Conservation (phyloP, 139 green algal species). For the Chara braunii region DNA sequence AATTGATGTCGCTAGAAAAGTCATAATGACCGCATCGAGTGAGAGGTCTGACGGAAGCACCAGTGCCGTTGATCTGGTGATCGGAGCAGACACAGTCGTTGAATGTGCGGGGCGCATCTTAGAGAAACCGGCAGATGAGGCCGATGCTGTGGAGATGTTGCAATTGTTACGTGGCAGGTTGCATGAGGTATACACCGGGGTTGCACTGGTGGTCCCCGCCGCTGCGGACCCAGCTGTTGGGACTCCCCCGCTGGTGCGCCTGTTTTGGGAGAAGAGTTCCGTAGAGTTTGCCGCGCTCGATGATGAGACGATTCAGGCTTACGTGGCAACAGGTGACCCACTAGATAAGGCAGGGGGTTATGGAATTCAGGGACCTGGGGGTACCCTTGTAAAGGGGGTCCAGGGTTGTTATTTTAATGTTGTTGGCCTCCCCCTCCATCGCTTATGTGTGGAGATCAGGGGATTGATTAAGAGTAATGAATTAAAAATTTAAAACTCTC, state of each 20-base stretch:
- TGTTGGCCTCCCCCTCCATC: constrained; percentile 62
- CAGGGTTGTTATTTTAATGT: constrained; percentile 87
- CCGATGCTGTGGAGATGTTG: constrained; percentile 63
- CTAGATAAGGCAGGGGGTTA: constrained; percentile 45
- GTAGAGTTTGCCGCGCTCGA: constrained; percentile 71
- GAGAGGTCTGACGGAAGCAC: background rate
- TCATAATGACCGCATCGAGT: background rate
- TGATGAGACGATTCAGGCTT: constrained; percentile 55
- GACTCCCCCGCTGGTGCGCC: background rate
- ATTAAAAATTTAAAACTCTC: no score
- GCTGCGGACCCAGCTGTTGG: background rate
- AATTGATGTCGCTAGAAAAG: constrained; percentile 48
- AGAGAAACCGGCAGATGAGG: constrained; percentile 70
- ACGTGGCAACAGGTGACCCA: constrained; percentile 41
- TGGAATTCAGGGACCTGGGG: constrained; percentile 63
- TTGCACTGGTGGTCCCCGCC: constrained; percentile 56
- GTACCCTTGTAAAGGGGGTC: constrained; percentile 67
- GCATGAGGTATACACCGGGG: constrained; percentile 79
- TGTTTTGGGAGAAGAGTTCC: constrained; percentile 59
- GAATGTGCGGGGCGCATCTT: constrained; percentile 65
- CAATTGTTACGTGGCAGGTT: constrained; percentile 48
- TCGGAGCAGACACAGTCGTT: constrained; percentile 73
- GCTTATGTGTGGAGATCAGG: no score
- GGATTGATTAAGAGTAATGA: no score
- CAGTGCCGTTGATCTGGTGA: constrained; percentile 40